Evolutionary conservation across 2,329 filamentous ascomycete species (phyloP), one percentile per base, ranked within the genome.

Genomic region (Herpotrichia juniperi): DNA sequence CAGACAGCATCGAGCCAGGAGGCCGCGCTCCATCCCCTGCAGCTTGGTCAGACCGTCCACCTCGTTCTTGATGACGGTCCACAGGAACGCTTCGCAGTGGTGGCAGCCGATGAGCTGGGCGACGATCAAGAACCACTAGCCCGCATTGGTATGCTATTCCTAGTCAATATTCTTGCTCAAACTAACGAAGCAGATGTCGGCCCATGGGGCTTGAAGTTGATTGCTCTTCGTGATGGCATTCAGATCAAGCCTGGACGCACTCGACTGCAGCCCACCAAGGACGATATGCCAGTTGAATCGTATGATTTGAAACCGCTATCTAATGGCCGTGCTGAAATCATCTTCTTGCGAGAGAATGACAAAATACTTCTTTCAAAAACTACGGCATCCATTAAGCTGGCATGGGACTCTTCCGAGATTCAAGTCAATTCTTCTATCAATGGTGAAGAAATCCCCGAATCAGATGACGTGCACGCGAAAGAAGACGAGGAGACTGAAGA

Each of bases 351-450:
- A 6, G 51, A 65, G 35, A 56, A 54, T 19, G 71, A 74, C 39
- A 34, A 47, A 2, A 57, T 74, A 14, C 49, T 25, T n/a, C 59
- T 62, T 6, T 24, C 61, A 2, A 50, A 24, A 4, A n/a, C 46
- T 2, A n/a, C 22, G 9, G 30, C 32, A 22, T 44, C 16, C 37
- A 21, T 73, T 5, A 57, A 25, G 7, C 63, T 65, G 32, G 42
- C 26, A 2, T 67, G 59, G 57, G 50, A 53, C 17, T 39, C 56
- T 4, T 47, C 44, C 31, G 60, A 71, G 46, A 54, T 71, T 12
- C 68, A 71, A 48, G 69, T 73, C 28, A 64, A 64, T 28, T 71
- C 69, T 1, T 71, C 69, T 5, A 62, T 50, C 24, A 43, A 53
- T 16, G 58, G 61, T 9, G 50, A 21, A n/a, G 49, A 42, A 17